Evolutionary conservation across 2,329 filamentous ascomycete genomes (phyloP).

Genomic region (Didymella arachidicola): DNA sequence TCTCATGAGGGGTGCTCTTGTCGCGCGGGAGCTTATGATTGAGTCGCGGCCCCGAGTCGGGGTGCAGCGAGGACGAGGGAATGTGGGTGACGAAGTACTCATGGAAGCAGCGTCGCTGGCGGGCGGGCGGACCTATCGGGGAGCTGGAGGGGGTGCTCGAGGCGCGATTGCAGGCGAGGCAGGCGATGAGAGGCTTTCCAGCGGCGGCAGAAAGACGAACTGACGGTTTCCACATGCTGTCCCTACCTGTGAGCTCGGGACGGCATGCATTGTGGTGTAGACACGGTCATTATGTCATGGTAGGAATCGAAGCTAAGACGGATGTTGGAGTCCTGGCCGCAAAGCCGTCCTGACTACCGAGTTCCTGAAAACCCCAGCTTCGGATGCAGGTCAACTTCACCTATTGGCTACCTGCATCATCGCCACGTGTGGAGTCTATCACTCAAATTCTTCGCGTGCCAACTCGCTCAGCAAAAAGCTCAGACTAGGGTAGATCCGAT

Average conservation of each 20-base stretch:
- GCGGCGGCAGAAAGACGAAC: slow-evolving; percentile 38
- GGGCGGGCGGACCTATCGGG: slow-evolving; percentile 25
- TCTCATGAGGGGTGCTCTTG: slow-evolving; percentile 78
- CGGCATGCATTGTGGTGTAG: slow-evolving; percentile 46
- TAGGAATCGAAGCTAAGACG: slow-evolving; percentile 15
- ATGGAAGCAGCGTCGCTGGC: slow-evolving; percentile 69
- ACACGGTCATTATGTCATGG: slow-evolving; percentile 43
- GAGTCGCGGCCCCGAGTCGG: slow-evolving; percentile 74
- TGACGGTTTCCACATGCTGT: slow-evolving; percentile 51
- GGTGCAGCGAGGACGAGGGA: slow-evolving; percentile 89
- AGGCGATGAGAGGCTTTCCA: slow-evolving; percentile 33
- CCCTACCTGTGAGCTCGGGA: slow-evolving; percentile 30
- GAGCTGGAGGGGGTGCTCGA: slow-evolving; percentile 13
- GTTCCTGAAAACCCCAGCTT: slow-evolving; percentile 27
- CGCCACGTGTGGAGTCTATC: background rate
- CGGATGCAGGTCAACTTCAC: slow-evolving; percentile 9
- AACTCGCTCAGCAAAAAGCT: background rate
- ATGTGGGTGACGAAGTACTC: slow-evolving; percentile 98
- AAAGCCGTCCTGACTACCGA: slow-evolving; percentile 27
- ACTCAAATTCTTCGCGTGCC: background rate
- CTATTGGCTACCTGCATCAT: background rate
- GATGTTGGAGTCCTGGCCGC: slow-evolving; percentile 9
- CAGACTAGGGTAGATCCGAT: background rate
- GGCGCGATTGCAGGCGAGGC: slow-evolving; percentile 22
- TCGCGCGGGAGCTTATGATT: slow-evolving; percentile 88